These are phyloP conservation scores for Butyriboletus appendiculatus DNA, from an alignment of 1,284 basidiomycete species.

Conservation along the genomic window DNA sequence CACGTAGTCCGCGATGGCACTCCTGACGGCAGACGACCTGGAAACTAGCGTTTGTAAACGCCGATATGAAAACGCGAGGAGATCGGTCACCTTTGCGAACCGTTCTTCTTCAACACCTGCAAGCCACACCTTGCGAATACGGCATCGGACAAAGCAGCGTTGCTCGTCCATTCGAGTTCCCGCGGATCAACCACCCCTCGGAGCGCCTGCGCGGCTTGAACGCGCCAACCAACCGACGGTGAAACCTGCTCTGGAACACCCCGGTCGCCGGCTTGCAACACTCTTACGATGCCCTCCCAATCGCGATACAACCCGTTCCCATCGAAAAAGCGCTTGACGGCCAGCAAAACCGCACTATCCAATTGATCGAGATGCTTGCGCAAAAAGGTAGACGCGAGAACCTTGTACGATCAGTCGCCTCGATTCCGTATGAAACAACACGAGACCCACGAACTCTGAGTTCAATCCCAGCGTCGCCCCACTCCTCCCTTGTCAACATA, in stretches of 20 bases:
- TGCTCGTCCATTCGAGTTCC: slow-evolving; percentile 48
- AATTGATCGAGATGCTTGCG: slow-evolving; percentile 26
- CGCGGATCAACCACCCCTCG: slow-evolving; percentile 43
- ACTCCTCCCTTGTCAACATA: slow-evolving; percentile 39
- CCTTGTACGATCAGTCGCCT: slow-evolving; percentile 20
- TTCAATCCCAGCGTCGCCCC: slow-evolving; percentile 34
- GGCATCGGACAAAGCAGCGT: slow-evolving; percentile 38
- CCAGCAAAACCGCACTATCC: slow-evolving; percentile 12
- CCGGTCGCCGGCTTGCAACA: slow-evolving; percentile 1
- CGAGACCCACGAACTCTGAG: slow-evolving; percentile 32
- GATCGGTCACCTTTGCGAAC: slow-evolving; percentile 43
- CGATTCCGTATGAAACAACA: not conserved
- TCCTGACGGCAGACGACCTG: slow-evolving; percentile 21
- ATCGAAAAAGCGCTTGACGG: slow-evolving; percentile 17
- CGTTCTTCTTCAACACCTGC: slow-evolving; percentile 37
- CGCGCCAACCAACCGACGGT: slow-evolving; percentile 19
- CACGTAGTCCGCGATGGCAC: slow-evolving; percentile 27
- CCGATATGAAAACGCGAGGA: not conserved
- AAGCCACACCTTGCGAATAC: slow-evolving; percentile 40
- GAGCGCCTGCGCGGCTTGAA: slow-evolving; percentile 27
- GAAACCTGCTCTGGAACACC: not conserved
- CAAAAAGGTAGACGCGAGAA: slow-evolving; percentile 23
- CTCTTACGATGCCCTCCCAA: slow-evolving; percentile 14
- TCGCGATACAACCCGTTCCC: slow-evolving; percentile 16
- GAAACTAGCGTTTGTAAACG: slow-evolving; percentile 6